Evolutionary conservation across 768 basidiomycete species (phyloP), one percentile per base, ranked within the genome.

Genomic region (Crassisporium funariophilum): DNA sequence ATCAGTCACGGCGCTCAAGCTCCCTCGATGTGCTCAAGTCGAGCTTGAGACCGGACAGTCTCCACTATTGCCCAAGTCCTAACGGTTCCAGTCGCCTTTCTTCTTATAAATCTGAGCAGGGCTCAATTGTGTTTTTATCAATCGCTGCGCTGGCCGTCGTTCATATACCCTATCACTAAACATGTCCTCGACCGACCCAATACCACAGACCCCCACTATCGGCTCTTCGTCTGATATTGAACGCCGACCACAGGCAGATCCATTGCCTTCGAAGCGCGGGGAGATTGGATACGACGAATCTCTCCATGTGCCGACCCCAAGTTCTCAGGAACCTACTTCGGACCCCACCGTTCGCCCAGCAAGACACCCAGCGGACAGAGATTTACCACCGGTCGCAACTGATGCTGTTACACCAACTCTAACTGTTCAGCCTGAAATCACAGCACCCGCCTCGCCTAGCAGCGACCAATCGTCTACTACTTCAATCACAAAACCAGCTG

Each of bases 251-350:
- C 71, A 85, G 71, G 82, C 83, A 56, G 82, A 71, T 34, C 83
- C 84, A 44, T 66, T 85, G 58, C 85, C 84, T 42, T 61, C 59
- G 35, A 86, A 86, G 62, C 72, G 76, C 15, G 86, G 84, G 20
- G 84, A 86, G 58, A 81, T 88, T 41, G 84, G 84, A 16, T 88
- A 70, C 57, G 49, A 69, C 21, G 82, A 81, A 43, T 71, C 64
- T 9, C 42, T 69, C 15, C 70, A 70, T 44, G 62, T 53, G 24
- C 52, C 34, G n/a, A 17, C 42, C 34, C 27, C 19, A 55, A 47
- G 48, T 50, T 77, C 76, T 29, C 75, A 75, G 38, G 78, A 78
- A 56, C 63, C 67, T 38, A 52, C 35, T 15, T 27, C 57, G 12
- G 35, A 29, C 29, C n/a, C 29, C 8, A 10, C 49, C 36, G 41